Conservation (phyloP, 768 basidiomycete genomes). For the Trametes gibbosa region DNA sequence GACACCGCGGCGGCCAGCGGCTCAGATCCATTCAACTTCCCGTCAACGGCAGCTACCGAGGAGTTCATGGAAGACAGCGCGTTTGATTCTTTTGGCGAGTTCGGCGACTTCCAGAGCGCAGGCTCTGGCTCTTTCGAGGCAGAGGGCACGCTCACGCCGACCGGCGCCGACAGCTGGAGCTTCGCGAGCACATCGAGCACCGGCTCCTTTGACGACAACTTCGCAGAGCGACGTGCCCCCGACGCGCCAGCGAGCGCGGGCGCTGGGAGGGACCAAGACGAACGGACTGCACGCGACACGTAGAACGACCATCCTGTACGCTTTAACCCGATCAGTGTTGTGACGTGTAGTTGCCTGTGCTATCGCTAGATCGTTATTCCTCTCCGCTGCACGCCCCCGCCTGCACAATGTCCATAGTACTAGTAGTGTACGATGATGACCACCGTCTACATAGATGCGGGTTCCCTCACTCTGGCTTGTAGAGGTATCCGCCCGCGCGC, state of each 20-base stretch:
- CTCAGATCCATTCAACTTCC: slow-evolving; percentile 53
- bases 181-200: slow-evolving; percentile 30
- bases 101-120: slow-evolving; percentile 74
- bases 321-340: neutral
- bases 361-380: slow-evolving; percentile 10
- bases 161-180: slow-evolving; percentile 31
- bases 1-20: slow-evolving; percentile 51
- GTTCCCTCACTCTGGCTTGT: slow-evolving; percentile 27
- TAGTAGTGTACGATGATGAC: slow-evolving; percentile 14
- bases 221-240: slow-evolving; percentile 14
- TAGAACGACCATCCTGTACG: neutral
- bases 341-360: neutral
- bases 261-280: slow-evolving; percentile 18
- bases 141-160: slow-evolving; percentile 24
- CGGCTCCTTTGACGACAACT: slow-evolving; percentile 24
- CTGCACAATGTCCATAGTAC: neutral
- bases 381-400: neutral
- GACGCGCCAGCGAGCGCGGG: slow-evolving; percentile 1
- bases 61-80: slow-evolving; percentile 59
- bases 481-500: slow-evolving; percentile 69
- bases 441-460: neutral
- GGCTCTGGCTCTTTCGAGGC: slow-evolving; percentile 33
- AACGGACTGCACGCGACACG: slow-evolving; percentile 27
- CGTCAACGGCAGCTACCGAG: slow-evolving; percentile 53
- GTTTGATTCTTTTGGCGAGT: slow-evolving; percentile 63